Percentiles rank a stretch among this genome's conserved stretches.
Evolutionary conservation across 2,329 filamentous ascomycete genomes (phyloP).

Genomic region (Colletotrichum sp.): DNA sequence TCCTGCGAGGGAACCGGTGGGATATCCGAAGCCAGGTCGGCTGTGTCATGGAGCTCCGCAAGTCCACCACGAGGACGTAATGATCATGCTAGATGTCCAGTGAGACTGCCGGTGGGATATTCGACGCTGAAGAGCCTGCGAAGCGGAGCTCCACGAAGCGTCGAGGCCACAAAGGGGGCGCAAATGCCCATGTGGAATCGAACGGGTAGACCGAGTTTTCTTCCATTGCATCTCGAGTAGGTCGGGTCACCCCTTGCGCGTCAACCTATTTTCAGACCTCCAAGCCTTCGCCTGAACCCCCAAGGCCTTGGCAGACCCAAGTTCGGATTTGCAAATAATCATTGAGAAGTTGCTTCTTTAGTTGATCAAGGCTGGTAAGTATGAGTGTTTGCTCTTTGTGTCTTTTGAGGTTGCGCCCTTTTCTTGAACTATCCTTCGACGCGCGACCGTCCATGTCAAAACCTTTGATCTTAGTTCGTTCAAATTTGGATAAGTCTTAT

Average conservation of each 20-base stretch:
- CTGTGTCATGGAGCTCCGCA: background rate
- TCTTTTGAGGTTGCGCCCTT: background rate
- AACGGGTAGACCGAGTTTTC: background rate
- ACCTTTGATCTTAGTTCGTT: too few species aligned
- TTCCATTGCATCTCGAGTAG: background rate
- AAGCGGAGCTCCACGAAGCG: background rate
- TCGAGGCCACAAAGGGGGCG: background rate
- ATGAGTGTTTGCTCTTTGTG: rapidly evolving
- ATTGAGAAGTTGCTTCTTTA: too few species aligned
- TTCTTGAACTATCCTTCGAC: too few species aligned
- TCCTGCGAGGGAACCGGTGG: rapidly evolving
- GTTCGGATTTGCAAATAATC: rapidly evolving
- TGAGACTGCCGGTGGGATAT: background rate
- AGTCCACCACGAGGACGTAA: background rate
- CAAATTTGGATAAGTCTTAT: too few species aligned
- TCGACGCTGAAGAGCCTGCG: background rate
- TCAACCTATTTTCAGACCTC: background rate
- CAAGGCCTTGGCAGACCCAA: rapidly evolving
- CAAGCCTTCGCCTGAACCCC: background rate
- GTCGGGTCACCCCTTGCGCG: background rate
- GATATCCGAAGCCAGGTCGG: background rate
- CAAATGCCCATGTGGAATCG: background rate
- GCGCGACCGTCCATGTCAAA: too few species aligned
- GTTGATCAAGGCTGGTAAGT: rapidly evolving
- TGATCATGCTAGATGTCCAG: background rate